phyloP scores from a whole-genome alignment of 345 rosid species.

The Streptanthus diversifolius region DNA sequence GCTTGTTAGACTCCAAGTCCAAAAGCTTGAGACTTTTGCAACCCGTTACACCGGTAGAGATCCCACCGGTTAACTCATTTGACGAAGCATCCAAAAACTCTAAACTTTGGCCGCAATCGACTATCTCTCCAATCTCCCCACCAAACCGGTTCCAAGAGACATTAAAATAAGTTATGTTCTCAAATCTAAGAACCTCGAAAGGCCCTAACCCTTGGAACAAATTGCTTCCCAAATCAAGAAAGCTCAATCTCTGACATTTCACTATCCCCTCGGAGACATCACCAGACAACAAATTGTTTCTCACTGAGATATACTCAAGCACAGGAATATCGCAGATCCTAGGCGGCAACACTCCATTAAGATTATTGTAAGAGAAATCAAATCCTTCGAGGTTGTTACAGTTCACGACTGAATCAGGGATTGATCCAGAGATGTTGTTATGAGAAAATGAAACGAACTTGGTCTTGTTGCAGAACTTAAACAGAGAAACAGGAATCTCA shows the following conservation, averaged over 20 bases:
- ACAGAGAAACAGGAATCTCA: constrained; percentile 63
- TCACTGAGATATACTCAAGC: constrained; percentile 56
- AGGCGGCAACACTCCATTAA: constrained; percentile 58
- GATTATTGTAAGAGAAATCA: constrained; percentile 75
- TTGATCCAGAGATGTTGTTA: constrained; percentile 64
- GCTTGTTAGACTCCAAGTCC: constrained; percentile 71
- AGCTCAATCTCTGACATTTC: constrained; percentile 54
- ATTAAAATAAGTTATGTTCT: constrained; percentile 63
- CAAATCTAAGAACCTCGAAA: constrained; percentile 50
- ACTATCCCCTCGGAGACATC: constrained; percentile 48
- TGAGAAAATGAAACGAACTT: constrained; percentile 71
- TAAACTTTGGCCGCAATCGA: constrained; percentile 54
- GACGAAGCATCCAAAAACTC: constrained; percentile 72
- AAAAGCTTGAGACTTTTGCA: constrained; percentile 74
- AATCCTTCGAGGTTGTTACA: constrained; percentile 73
- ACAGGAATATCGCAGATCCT: constrained; percentile 57
- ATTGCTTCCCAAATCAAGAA: constrained; percentile 77
- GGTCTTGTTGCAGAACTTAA: constrained; percentile 67
- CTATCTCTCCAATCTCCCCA: constrained; percentile 55
- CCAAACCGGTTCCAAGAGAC: constrained; percentile 63
- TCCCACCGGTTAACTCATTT: constrained; percentile 59
- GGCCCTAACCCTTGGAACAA: constrained; percentile 66
- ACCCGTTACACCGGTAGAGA: constrained; percentile 54
- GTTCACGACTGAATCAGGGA: constrained; percentile 65
- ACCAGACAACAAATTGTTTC: constrained; percentile 66